Evolutionary conservation across 495 filamentous ascomycete species (phyloP), one percentile per base, ranked within the genome.

Genomic region (Thermochaetoides thermophila): DNA sequence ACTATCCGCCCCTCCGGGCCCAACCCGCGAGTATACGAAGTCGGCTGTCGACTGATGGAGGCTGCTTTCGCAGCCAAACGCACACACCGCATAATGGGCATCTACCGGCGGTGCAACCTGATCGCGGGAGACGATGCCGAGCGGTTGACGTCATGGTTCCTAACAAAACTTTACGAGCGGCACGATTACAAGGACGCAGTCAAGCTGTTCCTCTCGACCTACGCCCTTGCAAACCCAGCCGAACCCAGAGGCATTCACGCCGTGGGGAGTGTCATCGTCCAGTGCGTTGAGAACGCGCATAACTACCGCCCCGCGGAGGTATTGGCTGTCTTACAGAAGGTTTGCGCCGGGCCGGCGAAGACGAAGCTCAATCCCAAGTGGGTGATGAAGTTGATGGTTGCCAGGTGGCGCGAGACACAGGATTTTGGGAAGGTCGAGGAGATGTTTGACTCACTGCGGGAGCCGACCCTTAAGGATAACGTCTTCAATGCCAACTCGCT

Each of bases 41-140:
- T 55, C 26, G 60, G 58, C 6, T 38, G 35, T 17, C 35, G 26
- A n/a, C 42, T 69, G 5, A 45, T 61, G 11, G 17, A 42, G 11
- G 31, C 37, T 13, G 37, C 48, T 4, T 49, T 53, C 20, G 26
- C 29, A 11, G 41, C 34, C 4, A 31, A 40, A 1, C 24, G 48
- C 28, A 37, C 49, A 17, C 27, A 40, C 3, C 26, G 38, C 17
- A 34, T 42, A 10, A 27, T 48, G 11, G 24, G 16, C 7, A 23
- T 69, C 1, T 64, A 50, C 29, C 47, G 37, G 33, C 50, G 57
- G 15, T 56, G 35, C 18, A 45, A 32, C 4, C 14, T 18, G 32
- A 28, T 38, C 13, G 35, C 7, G 7, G 33, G 19, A 9, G 37
- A 45, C 23, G 17, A 30, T 4, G 16, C 27, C 6, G 41, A 30